Percentiles rank a stretch among this genome's conserved stretches.
Conservation (phyloP, 352 stramenopile genomes). For the Pythium myriotylum region DNA sequence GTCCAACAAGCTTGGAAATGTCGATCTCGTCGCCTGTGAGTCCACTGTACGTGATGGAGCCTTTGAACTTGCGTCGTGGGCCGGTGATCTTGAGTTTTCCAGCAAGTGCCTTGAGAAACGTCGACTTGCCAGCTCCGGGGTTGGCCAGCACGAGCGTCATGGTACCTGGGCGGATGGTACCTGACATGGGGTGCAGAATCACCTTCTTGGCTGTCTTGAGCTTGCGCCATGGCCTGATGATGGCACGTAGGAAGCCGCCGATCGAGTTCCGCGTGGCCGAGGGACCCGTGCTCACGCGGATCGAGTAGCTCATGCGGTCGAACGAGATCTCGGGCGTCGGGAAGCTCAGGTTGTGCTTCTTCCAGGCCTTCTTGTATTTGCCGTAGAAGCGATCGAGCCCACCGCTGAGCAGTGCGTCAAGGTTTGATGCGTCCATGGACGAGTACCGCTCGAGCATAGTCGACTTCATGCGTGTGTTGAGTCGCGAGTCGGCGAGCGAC, state of each 20-base stretch:
- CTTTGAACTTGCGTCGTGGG: slow-evolving; percentile 32
- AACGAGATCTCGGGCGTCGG: slow-evolving; percentile 62
- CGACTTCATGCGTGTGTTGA: slow-evolving; percentile 26
- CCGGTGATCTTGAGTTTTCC: slow-evolving; percentile 47
- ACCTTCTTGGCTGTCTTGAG: slow-evolving; percentile 35
- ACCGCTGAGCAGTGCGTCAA: slow-evolving; percentile 58
- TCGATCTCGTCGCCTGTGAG: slow-evolving; percentile 43
- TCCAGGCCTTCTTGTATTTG: slow-evolving; percentile 45
- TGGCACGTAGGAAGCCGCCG: slow-evolving; percentile 18
- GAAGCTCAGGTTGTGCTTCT: slow-evolving; percentile 55
- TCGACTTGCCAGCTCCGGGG: slow-evolving; percentile 66
- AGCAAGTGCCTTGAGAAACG: slow-evolving; percentile 60
- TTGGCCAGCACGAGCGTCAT: slow-evolving; percentile 71
- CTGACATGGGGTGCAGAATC: slow-evolving; percentile 68
- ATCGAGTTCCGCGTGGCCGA: slow-evolving; percentile 20
- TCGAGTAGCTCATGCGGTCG: slow-evolving; percentile 51
- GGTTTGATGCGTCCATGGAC: slow-evolving; percentile 46
- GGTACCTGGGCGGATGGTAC: slow-evolving; percentile 58
- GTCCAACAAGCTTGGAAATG: slow-evolving; percentile 61
- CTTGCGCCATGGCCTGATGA: slow-evolving; percentile 34
- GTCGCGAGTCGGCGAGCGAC: background rate
- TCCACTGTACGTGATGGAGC: slow-evolving; percentile 53
- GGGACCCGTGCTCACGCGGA: slow-evolving; percentile 33
- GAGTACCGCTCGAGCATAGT: slow-evolving; percentile 34
- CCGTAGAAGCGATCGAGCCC: slow-evolving; percentile 58